Conservation (phyloP, 305 asterid genomes). For the Fraxinus sp. region DNA sequence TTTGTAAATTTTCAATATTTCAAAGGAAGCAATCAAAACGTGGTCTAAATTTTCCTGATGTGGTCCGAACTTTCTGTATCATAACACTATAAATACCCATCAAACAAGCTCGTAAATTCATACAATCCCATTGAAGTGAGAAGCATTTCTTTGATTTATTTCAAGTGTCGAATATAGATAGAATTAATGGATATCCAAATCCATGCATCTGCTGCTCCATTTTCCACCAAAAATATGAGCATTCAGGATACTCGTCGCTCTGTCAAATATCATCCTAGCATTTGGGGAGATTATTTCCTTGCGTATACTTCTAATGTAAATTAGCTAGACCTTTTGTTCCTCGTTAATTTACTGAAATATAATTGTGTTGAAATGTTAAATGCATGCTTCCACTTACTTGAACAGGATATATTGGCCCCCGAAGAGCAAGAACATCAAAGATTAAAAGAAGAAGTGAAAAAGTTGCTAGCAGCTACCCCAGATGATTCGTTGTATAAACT, state of each 20-base stretch:
- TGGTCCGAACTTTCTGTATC: too few species aligned
- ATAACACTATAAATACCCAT: background rate
- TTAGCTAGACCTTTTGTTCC: too few species aligned
- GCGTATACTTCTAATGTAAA: too few species aligned
- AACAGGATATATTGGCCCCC: conserved; percentile 7
- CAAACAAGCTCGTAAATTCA: background rate
- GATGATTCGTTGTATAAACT: background rate
- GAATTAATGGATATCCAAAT: background rate
- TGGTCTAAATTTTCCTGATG: background rate
- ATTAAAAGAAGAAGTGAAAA: conserved; percentile 18
- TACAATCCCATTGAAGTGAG: background rate
- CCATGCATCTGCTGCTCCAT: too few species aligned
- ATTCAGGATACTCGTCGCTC: too few species aligned
- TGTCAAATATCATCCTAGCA: too few species aligned
- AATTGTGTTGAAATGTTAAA: too few species aligned
- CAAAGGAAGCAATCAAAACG: background rate
- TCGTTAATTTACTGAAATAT: too few species aligned
- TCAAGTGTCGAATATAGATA: background rate
- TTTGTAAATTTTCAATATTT: too few species aligned
- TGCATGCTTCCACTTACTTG: background rate
- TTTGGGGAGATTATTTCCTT: too few species aligned
- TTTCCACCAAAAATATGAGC: too few species aligned
- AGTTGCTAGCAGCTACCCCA: background rate
- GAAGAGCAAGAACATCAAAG: background rate
- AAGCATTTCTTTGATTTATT: background rate